These are phyloP conservation scores for Candida neerlandica DNA, from an alignment of 1,139 yeast genomes.

Conservation along the genomic window DNA sequence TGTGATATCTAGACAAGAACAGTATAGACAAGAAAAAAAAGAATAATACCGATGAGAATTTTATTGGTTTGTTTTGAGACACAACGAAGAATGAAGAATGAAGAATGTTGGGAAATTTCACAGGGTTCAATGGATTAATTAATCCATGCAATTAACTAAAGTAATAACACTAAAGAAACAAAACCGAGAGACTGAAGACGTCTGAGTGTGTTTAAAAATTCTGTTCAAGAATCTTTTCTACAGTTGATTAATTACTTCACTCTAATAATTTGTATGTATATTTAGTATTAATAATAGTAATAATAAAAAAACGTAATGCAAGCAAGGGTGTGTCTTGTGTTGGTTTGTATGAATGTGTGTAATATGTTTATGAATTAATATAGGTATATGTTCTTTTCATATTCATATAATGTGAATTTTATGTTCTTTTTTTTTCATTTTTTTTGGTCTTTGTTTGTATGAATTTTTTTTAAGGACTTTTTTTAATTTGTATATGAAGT, in stretches of 20 bases:
- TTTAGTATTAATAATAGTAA: not conserved
- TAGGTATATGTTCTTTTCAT: not conserved
- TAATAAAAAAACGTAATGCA: constrained; percentile 1
- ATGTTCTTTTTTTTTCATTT: not conserved
- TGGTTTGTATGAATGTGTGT: not conserved
- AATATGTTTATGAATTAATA: not conserved
- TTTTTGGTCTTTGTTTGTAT: not conserved
- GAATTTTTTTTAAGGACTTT: not conserved
- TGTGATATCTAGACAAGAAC: no score
- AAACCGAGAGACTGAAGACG: no score
- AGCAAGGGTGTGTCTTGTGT: not conserved
- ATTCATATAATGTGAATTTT: not conserved
- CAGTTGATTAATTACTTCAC: not conserved
- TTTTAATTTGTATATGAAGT: not conserved
- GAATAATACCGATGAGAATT: no score
- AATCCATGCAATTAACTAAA: no score
- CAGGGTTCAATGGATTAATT: no score
- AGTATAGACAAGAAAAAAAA: no score
- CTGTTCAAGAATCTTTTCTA: not conserved
- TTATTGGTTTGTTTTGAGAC: no score
- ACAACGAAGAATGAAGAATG: no score
- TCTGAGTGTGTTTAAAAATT: no score
- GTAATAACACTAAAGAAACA: no score
- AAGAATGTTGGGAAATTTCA: no score
- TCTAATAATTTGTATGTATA: not conserved